phyloP scores from a whole-genome alignment of 2,329 filamentous ascomycete species.

The Beauveria sp. region DNA sequence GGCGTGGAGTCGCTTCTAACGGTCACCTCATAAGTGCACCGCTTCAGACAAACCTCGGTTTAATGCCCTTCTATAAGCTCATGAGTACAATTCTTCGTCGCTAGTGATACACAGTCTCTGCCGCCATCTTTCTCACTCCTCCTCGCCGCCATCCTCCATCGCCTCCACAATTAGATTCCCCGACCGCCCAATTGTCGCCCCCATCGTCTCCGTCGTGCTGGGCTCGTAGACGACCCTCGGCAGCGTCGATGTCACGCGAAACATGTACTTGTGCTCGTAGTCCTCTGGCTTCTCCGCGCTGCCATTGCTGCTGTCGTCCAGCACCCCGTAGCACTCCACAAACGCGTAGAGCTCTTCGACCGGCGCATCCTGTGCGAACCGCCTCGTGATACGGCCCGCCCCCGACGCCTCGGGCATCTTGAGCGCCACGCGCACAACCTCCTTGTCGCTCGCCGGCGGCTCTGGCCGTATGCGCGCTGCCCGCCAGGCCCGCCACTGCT shows the following conservation, averaged over 20 bases:
- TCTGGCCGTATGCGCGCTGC: constrained; percentile 60
- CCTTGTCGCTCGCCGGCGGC: constrained; percentile 53
- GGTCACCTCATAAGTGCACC: background rate
- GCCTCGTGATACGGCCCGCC: constrained; percentile 68
- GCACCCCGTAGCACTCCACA: constrained; percentile 77
- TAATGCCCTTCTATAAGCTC: too few relatives aligned
- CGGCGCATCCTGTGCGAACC: constrained; percentile 60
- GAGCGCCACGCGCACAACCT: constrained; percentile 63
- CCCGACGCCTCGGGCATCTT: constrained; percentile 54
- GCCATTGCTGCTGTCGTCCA: constrained; percentile 32
- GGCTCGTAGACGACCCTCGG: constrained; percentile 75
- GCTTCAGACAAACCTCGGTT: too few relatives aligned
- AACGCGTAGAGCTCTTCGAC: constrained; percentile 93
- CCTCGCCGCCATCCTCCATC: constrained; percentile 26
- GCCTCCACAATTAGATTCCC: constrained; percentile 86
- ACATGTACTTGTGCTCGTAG: constrained; percentile 78
- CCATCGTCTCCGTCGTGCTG: constrained; percentile 56
- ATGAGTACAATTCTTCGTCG: background rate
- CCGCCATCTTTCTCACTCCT: constrained; percentile 24
- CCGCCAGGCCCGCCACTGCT: constrained; percentile 78
- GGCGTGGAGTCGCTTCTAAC: background rate
- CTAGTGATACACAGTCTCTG: constrained; percentile 8
- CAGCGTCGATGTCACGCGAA: constrained; percentile 77
- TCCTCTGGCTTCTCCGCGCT: constrained; percentile 45
- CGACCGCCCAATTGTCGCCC: constrained; percentile 68